Percentiles rank a stretch among this genome's conserved stretches.
Evolutionary conservation across 169 alveolate genomes (phyloP).

Genomic region (Toxoplasma gondii): DNA sequence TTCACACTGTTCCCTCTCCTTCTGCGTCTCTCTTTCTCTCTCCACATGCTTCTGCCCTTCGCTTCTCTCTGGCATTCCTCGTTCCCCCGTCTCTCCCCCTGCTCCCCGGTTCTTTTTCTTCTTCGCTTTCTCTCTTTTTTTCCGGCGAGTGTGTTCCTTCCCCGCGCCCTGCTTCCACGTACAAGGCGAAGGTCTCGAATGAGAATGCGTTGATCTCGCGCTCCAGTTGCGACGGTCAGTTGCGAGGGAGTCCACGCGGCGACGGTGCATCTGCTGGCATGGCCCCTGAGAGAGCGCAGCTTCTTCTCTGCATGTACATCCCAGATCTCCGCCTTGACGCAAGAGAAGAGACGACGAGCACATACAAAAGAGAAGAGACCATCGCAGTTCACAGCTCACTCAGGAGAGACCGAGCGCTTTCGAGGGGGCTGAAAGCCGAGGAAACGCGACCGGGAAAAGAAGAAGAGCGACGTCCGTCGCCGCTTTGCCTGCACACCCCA

Average conservation of each 20-base stretch:
- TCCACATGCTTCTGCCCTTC: neutral
- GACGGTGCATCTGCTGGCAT: constrained; percentile 91
- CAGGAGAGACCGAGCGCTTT: neutral
- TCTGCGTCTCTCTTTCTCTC: neutral
- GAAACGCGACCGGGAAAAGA: neutral
- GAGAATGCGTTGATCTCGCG: constrained; percentile 89
- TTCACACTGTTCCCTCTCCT: neutral
- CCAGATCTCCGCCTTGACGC: constrained; percentile 51
- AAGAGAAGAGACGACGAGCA: neutral
- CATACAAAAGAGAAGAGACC: neutral
- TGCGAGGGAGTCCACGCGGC: constrained; percentile 89
- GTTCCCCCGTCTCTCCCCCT: neutral
- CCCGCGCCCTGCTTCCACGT: neutral
- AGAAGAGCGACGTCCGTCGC: neutral
- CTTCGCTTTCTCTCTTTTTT: neutral
- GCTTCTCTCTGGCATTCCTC: neutral
- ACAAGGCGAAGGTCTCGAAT: constrained; percentile 86
- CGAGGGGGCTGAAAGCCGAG: neutral
- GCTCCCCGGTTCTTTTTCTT: neutral
- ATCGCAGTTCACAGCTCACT: neutral
- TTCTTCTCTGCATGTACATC: constrained; percentile 71
- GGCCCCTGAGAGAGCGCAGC: constrained; percentile 84
- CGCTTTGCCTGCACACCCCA: too few relatives aligned
- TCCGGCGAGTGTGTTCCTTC: neutral
- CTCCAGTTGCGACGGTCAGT: constrained; percentile 88